A percentile compares a stretch with the other conserved stretches of the same genome.
Conservation (phyloP, 345 rosid genomes). For the Clausena lansium region DNA sequence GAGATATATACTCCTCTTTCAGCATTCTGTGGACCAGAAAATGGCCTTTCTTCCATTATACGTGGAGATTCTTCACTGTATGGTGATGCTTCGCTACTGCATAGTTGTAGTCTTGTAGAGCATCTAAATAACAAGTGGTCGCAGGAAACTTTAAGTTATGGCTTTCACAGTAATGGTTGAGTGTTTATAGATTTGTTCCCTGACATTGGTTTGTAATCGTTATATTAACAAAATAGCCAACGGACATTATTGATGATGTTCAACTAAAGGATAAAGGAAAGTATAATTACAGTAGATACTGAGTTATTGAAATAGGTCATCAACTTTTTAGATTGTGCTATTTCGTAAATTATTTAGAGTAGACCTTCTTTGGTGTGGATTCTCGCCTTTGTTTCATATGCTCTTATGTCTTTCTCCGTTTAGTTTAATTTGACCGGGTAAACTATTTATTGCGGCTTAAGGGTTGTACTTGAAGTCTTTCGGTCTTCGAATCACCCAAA, state of each 20-base stretch:
- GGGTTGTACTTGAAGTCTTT: constrained; percentile 46
- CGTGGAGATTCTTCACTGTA: not conserved
- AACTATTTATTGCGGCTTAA: constrained; percentile 44
- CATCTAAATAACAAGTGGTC: not conserved
- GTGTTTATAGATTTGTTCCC: not conserved
- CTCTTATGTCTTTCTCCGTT: not conserved
- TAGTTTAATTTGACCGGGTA: not conserved
- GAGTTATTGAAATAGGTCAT: not conserved
- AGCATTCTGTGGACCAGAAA: not conserved
- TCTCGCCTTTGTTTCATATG: not conserved
- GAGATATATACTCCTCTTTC: not conserved
- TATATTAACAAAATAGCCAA: not conserved
- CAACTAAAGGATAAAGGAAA: not conserved
- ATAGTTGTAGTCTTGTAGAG: not conserved
- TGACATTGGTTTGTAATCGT: not conserved
- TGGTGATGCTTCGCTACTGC: not conserved
- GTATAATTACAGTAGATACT: not conserved
- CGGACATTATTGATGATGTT: not conserved
- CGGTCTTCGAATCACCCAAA: constrained; percentile 29
- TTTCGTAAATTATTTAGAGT: not conserved
- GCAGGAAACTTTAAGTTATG: not conserved
- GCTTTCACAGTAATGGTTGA: not conserved
- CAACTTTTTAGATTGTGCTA: not conserved
- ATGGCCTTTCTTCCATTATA: not conserved
- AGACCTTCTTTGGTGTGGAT: constrained; percentile 1